Base-by-base conservation (phyloP, 345 rosid species). In the Crucihimalaya himalaica region DNA sequence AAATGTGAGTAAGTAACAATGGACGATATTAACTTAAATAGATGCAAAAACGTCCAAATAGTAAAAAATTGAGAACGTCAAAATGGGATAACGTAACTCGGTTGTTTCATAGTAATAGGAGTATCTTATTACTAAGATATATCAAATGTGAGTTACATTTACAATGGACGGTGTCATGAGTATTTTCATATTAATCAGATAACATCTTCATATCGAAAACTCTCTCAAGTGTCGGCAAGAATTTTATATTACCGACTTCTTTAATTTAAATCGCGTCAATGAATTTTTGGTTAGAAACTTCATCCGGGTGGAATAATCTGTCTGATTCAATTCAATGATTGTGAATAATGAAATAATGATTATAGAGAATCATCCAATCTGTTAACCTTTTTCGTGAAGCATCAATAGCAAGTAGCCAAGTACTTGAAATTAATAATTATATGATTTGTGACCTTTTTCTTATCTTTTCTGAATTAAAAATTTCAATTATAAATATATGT, bases 361-460 rank as follows among this genome's bases (percentile, higher is more conserved):
- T 61, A 18, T 2, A 43, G 13, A 76, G 74, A 68, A 68, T 68
- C 48, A 42, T 75, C 54, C 68, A 67, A 31, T 75, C 68, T 68
- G 68, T 60, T 75, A 7, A 37, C 68, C 29, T 60, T 29, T 35
- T 11, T 62, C 35, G 68, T 20, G 50, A 53, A 75, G 39, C 37
- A 75, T 55, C 58, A 42, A 20, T 39, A 50, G 37, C 78, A 52
- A 68, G 32, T 0, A 62, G 69, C 63, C 52, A 65, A 57, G 18
- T 15, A 42, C 20, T 27, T 39, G 34, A 58, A 31, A 59, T 20
- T 20, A 5, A 74, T 66, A 48, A 28, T 48, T 15, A 25, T 45
- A 39, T 21, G 3, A 42, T 63, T 34, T 52, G 4, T 6, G 25
- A 62, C 11, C 6, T 29, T 28, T 5, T 27, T 39, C 10, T 2